These are phyloP conservation scores for Saccharata proteae DNA, from an alignment of 2,329 filamentous ascomycete species.

Conservation along the genomic window DNA sequence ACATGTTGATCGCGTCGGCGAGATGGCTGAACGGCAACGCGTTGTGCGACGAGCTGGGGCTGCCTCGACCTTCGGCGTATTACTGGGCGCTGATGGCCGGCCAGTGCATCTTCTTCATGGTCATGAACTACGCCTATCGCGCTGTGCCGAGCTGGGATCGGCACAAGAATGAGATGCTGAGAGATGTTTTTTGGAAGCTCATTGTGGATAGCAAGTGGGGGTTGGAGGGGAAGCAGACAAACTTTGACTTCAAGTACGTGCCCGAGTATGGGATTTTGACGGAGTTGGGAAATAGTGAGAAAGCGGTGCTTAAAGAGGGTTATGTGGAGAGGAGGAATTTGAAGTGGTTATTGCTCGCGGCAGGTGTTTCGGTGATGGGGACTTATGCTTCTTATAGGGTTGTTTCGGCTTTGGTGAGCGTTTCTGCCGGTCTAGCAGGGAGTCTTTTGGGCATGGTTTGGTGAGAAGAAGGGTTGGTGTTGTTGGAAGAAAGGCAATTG, in stretches of 20 bases:
- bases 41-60: constrained; percentile 47
- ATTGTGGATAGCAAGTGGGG: constrained; percentile 54
- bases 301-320: constrained; percentile 24
- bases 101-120: constrained; percentile 55
- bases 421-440: no score
- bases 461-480: no score
- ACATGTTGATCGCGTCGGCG: constrained; percentile 56
- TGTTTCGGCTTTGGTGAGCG: constrained; percentile 8
- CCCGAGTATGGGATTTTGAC: constrained; percentile 43
- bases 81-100: constrained; percentile 49
- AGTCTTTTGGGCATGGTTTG: no score
- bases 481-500: no score
- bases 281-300: constrained; percentile 31
- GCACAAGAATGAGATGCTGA: constrained; percentile 40
- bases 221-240: constrained; percentile 46
- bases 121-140: constrained; percentile 41
- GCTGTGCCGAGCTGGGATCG: constrained; percentile 36
- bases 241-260: constrained; percentile 61
- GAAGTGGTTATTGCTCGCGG: constrained; percentile 31
- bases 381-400: constrained; percentile 17
- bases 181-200: constrained; percentile 44
- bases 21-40: constrained; percentile 59
- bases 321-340: constrained; percentile 37
- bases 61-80: constrained; percentile 44
- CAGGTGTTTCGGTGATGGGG: constrained; percentile 17